Percentiles rank a stretch among this genome's conserved stretches.
These are phyloP conservation scores for Penicillium italicum DNA, from an alignment of 2,329 filamentous ascomycete genomes.

Conservation along the genomic window DNA sequence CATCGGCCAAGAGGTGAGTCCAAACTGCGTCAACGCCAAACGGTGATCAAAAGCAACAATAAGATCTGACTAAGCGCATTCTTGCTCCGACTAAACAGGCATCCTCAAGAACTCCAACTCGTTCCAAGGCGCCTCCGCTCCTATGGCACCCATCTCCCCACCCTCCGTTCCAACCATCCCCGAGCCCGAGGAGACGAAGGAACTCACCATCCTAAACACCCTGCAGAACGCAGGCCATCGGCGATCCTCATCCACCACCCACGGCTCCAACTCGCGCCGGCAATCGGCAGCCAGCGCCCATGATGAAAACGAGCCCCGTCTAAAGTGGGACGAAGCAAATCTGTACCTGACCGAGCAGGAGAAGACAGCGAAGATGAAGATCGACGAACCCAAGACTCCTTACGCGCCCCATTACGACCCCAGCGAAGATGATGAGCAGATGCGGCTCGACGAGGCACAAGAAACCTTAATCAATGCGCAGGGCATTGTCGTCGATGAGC, in stretches of 20 bases:
- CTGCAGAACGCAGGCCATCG: slow-evolving; percentile 88
- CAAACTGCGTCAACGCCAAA: neutral
- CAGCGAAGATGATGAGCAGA: slow-evolving; percentile 75
- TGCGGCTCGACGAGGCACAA: slow-evolving; percentile 29
- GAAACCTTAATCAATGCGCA: slow-evolving; percentile 60
- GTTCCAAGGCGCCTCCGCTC: slow-evolving; percentile 55
- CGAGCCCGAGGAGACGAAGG: slow-evolving; percentile 64
- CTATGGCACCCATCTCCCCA: slow-evolving; percentile 36
- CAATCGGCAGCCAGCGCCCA: slow-evolving; percentile 57
- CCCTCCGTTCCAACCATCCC: slow-evolving; percentile 37
- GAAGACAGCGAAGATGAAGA: slow-evolving; percentile 95
- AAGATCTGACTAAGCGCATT: neutral
- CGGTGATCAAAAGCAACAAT: neutral
- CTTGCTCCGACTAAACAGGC: slow-evolving; percentile 51
- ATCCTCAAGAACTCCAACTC: slow-evolving; percentile 85
- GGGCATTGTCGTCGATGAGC: slow-evolving; percentile 65
- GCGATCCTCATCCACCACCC: slow-evolving; percentile 71
- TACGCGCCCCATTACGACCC: slow-evolving; percentile 92
- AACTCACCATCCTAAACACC: slow-evolving; percentile 90
- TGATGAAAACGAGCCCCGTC: slow-evolving; percentile 64
- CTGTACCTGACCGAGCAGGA: slow-evolving; percentile 96
- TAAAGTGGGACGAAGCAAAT: slow-evolving; percentile 99
- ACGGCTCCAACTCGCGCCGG: slow-evolving; percentile 63
- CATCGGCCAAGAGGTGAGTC: slow-evolving; percentile 42
- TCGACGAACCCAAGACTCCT: slow-evolving; percentile 96